phyloP scores from a whole-genome alignment of 2,329 filamentous ascomycete genomes.

The Scopulariopsis brevicaulis region DNA sequence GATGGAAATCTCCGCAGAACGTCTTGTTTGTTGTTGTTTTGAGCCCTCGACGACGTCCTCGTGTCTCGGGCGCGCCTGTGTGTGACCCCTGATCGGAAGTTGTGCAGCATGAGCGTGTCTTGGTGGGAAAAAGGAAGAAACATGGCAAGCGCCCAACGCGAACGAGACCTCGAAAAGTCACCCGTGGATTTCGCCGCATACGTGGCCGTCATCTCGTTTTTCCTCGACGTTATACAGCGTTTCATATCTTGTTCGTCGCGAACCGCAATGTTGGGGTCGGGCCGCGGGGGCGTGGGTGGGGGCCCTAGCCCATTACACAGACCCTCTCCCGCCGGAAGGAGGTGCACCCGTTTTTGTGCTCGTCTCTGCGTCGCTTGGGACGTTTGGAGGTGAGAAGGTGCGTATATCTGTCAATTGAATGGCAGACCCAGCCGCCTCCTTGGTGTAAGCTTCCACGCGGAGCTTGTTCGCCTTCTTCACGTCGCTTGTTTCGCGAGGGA shows the following conservation, averaged over 20 bases:
- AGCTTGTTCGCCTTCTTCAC: background rate
- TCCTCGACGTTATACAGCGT: background rate
- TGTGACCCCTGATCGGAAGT: background rate
- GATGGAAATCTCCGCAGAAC: background rate
- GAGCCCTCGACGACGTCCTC: background rate
- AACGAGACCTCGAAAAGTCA: background rate
- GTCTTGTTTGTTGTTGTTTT: background rate
- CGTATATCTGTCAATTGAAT: background rate
- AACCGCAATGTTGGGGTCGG: background rate
- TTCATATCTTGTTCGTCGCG: background rate
- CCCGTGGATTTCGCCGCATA: background rate
- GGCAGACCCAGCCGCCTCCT: background rate
- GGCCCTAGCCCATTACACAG: background rate
- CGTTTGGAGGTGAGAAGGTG: background rate
- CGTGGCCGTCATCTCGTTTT: background rate
- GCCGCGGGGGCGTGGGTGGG: background rate
- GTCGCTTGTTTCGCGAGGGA: background rate
- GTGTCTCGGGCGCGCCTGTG: background rate
- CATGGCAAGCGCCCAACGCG: background rate
- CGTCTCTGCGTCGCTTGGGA: background rate
- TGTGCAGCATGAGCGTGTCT: background rate
- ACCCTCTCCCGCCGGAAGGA: background rate
- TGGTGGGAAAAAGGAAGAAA: background rate
- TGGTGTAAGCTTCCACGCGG: background rate
- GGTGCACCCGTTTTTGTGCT: background rate